These are phyloP conservation scores for Scenedesmus sp. DNA, from an alignment of 163 green algal genomes.

Conservation along the genomic window DNA sequence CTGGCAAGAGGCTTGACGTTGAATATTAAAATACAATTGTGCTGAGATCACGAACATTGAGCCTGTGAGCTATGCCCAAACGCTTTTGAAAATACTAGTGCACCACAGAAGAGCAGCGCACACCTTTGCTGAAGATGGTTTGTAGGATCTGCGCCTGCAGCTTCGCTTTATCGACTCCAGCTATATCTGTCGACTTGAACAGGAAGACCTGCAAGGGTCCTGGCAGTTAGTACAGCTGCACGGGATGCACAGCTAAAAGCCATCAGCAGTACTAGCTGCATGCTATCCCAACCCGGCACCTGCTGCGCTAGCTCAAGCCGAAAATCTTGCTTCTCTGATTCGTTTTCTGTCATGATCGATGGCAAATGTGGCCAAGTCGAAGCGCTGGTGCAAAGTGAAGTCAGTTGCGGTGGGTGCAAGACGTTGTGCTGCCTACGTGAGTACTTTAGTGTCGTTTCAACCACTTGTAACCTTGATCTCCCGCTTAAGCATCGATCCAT, in stretches of 20 bases:
- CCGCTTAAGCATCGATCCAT: not conserved
- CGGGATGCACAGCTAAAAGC: not conserved
- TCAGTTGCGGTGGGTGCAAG: constrained; percentile 2
- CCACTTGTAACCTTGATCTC: not conserved
- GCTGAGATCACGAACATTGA: too few relatives aligned
- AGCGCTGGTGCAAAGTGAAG: not conserved
- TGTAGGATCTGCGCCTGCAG: constrained; percentile 85
- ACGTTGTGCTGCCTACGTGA: not conserved
- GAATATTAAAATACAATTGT: too few relatives aligned
- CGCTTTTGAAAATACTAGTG: not conserved
- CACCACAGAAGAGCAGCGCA: not conserved
- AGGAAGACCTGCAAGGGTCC: constrained; percentile 80
- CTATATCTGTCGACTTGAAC: constrained; percentile 65
- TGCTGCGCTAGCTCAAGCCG: constrained; percentile 78
- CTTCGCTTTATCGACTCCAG: constrained; percentile 69
- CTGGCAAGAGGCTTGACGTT: too few relatives aligned
- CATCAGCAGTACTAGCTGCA: not conserved
- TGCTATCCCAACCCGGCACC: constrained; percentile 51
- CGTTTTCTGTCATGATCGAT: constrained; percentile 33
- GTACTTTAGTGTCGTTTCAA: not conserved
- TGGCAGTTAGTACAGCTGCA: not conserved
- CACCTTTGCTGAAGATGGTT: constrained; percentile 75
- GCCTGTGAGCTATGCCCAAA: too few relatives aligned
- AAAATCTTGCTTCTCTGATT: constrained; percentile 69
- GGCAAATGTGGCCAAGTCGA: not conserved